A percentile compares a stretch with the other conserved stretches of the same genome.
These are phyloP conservation scores for Cytospora mali DNA, from an alignment of 2,329 filamentous ascomycete species.

Conservation along the genomic window DNA sequence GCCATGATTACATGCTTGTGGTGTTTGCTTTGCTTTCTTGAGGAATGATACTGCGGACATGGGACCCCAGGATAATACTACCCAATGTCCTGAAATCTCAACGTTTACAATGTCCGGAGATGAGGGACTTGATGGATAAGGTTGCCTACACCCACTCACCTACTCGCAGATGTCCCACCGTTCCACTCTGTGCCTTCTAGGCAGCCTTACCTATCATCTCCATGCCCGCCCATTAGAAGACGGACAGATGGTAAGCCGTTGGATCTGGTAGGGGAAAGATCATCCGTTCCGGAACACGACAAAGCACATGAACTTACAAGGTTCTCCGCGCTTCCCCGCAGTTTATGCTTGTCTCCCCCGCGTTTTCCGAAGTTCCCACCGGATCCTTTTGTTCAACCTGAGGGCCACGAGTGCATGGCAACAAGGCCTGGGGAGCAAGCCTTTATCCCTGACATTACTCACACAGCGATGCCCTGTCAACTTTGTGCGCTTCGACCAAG, in stretches of 20 bases:
- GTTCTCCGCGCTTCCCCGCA: constrained; percentile 1
- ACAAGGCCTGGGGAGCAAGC: no score
- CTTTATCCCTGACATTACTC: background rate
- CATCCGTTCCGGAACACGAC: background rate
- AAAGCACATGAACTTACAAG: background rate
- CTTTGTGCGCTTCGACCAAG: background rate
- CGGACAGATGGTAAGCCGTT: background rate
- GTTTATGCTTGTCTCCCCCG: background rate
- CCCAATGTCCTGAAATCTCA: background rate
- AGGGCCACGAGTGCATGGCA: no score
- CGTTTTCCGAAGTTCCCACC: background rate
- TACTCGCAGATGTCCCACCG: background rate
- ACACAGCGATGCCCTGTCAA: background rate
- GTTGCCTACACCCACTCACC: background rate
- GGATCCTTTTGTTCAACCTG: background rate
- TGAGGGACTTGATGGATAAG: background rate
- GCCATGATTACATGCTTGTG: background rate
- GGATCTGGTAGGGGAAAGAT: background rate
- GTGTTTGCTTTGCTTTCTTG: background rate
- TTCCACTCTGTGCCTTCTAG: background rate
- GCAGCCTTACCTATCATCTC: background rate
- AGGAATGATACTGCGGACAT: background rate
- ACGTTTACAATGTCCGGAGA: background rate
- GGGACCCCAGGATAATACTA: background rate
- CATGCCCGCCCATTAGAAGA: background rate